Percentiles rank a stretch among this genome's conserved stretches.
Evolutionary conservation across 345 rosid species (phyloP).

Genomic region (Sonneratia alba): DNA sequence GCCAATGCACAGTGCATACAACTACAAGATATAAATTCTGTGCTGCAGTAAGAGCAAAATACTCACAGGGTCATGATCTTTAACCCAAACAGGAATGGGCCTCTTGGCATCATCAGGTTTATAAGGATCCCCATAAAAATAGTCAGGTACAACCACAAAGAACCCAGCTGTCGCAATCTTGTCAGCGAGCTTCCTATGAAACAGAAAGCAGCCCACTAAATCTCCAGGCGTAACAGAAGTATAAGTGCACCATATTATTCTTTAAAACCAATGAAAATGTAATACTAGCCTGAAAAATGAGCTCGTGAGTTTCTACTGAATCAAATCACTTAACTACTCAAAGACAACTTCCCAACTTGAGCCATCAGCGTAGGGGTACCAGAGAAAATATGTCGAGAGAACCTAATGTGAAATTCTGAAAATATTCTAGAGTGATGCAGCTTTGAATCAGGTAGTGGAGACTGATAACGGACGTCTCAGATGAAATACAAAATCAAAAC

Average conservation of each 20-base stretch:
- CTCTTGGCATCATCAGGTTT: slow-evolving; percentile 27
- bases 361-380: background rate
- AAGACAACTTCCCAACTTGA: background rate
- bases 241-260: too few species aligned
- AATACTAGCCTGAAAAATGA: background rate
- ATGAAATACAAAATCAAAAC: too few species aligned
- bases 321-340: background rate
- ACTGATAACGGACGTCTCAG: background rate
- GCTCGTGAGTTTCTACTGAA: background rate
- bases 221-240: background rate
- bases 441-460: background rate
- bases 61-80: slow-evolving; percentile 60
- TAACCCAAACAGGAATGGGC: slow-evolving; percentile 44
- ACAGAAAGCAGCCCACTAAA: background rate
- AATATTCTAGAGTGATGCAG: background rate
- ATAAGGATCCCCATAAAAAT: slow-evolving; percentile 54
- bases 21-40: background rate
- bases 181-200: slow-evolving; percentile 61
- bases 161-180: slow-evolving; percentile 68
- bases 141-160: slow-evolving; percentile 63
- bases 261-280: background rate
- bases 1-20: background rate
- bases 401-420: background rate
- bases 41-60: slow-evolving; percentile 3
- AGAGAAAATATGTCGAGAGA: background rate